Conservation (phyloP, 257 asterid species). For the Solanum tarapatanum region DNA sequence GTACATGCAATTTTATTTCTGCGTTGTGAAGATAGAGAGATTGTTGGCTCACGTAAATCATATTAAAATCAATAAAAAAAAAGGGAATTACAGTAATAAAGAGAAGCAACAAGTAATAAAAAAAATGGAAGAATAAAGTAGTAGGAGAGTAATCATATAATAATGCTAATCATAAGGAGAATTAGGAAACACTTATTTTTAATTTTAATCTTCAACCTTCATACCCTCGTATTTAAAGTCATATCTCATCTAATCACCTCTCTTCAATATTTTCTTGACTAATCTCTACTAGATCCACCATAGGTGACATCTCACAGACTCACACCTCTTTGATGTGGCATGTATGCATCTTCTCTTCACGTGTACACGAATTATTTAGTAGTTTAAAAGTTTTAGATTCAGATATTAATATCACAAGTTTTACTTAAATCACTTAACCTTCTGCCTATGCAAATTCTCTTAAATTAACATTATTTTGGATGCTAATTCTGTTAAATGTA, state of each 20-base stretch:
- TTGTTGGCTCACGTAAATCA: neutral
- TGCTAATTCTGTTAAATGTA: neutral
- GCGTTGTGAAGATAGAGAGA: neutral
- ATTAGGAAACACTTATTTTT: neutral
- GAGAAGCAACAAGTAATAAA: neutral
- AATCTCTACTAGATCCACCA: neutral
- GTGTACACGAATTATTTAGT: neutral
- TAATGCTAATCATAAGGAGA: neutral
- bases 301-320: neutral
- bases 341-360: neutral
- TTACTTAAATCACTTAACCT: neutral
- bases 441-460: neutral
- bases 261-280: neutral
- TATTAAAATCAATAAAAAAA: neutral
- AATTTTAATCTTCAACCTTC: neutral
- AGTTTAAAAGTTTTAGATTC: neutral
- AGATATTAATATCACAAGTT: neutral
- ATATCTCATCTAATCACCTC: neutral
- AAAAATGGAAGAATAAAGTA: neutral
- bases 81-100: neutral
- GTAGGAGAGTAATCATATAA: neutral
- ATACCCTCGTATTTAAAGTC: neutral
- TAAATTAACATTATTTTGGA: neutral
- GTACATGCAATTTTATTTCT: neutral
- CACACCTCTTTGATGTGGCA: neutral